Evolutionary conservation across 805 yeast genomes (phyloP), one percentile per base, ranked within the genome.

Genomic region (Candida takata): DNA sequence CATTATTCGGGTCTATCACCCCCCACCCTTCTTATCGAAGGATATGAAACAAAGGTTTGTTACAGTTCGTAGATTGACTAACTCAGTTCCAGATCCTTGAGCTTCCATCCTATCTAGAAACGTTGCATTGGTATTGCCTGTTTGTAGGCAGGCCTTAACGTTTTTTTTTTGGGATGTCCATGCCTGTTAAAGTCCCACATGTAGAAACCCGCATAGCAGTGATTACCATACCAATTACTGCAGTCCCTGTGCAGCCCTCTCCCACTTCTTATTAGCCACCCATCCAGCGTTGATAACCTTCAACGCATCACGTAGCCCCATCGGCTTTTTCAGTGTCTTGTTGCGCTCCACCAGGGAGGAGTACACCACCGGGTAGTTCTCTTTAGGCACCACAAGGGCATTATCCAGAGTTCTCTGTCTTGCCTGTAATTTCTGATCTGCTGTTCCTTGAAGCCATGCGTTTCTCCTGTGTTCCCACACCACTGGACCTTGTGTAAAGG

Each of bases 241-340:
- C 42, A 38, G 57, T 50, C 65, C 68, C 16, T 55, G 60, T 2
- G 66, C 59, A 6, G 72, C 72, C 24, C 65, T 60, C 39, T 73
- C 80, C 90, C 92, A 88, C 45, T 76, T 74, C 34, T 79, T 85
- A 16, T 76, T 76, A 41, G 77, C 79, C 12, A 71, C 69, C 97
- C 97, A 88, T 14, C 96, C 96, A 4, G 82, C 74, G 49, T 84
- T 77, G 28, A 88, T 70, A 17, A 88, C 72, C 44, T 71, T 70
- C 34, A 86, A 54, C 28, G 83, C 75, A 54, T 86, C 95, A 39
- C 65, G 67, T 48, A 90, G 69, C 56, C 84, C 85, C 60, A 90
- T 65, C 12, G 87, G 84, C 37, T 65, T 65, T 49, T 75, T 79
- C 49, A 90, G 67, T 6, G 74, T 68, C 47, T 77, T 77, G 25